Evolutionary conservation across 148 eudicot genomes (phyloP), one percentile per base, ranked within the genome.

Genomic region (Fallopia convolvulus): DNA sequence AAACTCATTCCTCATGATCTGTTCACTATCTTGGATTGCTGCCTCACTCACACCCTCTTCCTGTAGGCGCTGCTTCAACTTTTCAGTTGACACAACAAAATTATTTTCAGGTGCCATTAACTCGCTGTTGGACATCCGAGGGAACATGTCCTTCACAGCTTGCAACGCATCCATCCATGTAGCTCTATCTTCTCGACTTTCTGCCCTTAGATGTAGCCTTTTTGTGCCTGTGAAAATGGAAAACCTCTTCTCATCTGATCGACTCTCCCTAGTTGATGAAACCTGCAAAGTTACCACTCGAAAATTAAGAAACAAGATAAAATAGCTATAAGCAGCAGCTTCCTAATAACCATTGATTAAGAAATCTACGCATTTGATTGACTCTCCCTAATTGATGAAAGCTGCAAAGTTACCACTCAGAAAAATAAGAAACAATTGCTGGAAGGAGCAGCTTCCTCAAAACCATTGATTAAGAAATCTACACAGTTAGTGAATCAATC

Each of bases 241-340:
- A 85, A 93, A 93, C 73, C 91, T 93, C 82, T 86, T 90, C 83
- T 93, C 98, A 89, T 93, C 97, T 71, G 98, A 91, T 81, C 87
- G 83, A 84, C 98, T 91, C 88, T 88, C 93, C 32, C 97, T 87
- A 10, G 91, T 87, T 1, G 98, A 84, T 72, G 98, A 86, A 80
- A 92, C 91, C 97, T 92, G 80, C 30, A 77, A 77, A 70, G 48
- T 7, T 17, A 15, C 36, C 70, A 40, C 42, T 47, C 18, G 21
- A 36, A 44, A 76, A 48, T 20, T 32, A 49, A 10, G 17, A 70
- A 42, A 81, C 10, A n/a, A 49, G 20, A n/a, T 5, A 21, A 7
- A 48, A 68, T 0, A 40, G 6, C 56, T 1, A 12, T 7, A 23
- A 77, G 14, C 55, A 10, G 40, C 3, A 65, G 70, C 70, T 65